phyloP scores from a whole-genome alignment of 768 basidiomycete genomes.

The Epithele typhae region DNA sequence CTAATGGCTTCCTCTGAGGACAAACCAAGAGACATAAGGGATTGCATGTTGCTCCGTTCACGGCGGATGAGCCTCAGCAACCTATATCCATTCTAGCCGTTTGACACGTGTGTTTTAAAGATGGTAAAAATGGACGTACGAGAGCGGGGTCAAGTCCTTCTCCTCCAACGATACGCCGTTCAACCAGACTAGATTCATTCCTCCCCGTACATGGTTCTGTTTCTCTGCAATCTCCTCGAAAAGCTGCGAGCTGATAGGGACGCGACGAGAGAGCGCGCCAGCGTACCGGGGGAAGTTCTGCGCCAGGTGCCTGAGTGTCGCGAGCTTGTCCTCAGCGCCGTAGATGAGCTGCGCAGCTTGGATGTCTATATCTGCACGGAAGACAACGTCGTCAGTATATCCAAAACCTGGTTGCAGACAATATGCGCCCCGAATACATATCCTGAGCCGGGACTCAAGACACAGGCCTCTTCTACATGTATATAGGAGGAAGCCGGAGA shows the following conservation, averaged over 20 bases:
- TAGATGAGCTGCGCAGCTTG: slow-evolving; percentile 75
- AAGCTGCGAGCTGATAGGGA: slow-evolving; percentile 48
- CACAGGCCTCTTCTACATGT: too few species aligned
- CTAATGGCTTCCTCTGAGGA: slow-evolving; percentile 62
- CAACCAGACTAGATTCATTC: slow-evolving; percentile 65
- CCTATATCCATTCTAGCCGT: slow-evolving; percentile 24
- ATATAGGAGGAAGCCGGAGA: too few species aligned
- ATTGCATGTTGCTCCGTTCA: slow-evolving; percentile 60
- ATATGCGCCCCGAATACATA: too few species aligned
- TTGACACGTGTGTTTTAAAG: not conserved
- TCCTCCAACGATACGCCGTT: slow-evolving; percentile 66
- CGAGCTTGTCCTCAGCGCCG: slow-evolving; percentile 43
- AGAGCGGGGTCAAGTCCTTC: slow-evolving; percentile 68
- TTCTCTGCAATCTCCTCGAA: slow-evolving; percentile 55
- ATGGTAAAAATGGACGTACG: slow-evolving; percentile 30
- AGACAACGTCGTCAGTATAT: too few species aligned
- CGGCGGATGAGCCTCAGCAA: slow-evolving; percentile 68
- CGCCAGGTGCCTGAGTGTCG: slow-evolving; percentile 60
- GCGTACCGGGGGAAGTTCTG: slow-evolving; percentile 92
- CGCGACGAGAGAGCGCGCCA: slow-evolving; percentile 65
- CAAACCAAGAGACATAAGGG: slow-evolving; percentile 61
- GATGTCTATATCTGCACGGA: slow-evolving; percentile 52
- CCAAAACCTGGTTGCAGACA: too few species aligned
- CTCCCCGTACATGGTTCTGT: slow-evolving; percentile 45
- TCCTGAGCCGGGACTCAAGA: too few species aligned